These are phyloP conservation scores for Candida taoyuanica DNA, from an alignment of 805 yeast genomes.

Conservation along the genomic window DNA sequence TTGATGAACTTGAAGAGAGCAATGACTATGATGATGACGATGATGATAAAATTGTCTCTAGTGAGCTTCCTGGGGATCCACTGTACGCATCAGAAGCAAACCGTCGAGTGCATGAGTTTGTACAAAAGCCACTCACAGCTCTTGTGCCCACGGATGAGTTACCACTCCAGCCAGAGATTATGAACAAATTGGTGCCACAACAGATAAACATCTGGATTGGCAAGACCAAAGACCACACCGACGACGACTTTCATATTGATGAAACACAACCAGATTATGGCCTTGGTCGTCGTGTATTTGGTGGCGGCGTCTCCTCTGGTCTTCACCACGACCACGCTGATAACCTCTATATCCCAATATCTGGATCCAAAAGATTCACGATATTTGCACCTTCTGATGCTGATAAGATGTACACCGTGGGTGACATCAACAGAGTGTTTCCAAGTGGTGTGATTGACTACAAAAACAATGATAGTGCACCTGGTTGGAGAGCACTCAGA, in stretches of 20 bases:
- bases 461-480: slow-evolving; percentile 46
- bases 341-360: slow-evolving; percentile 57
- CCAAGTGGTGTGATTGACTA: slow-evolving; percentile 69
- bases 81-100: slow-evolving; percentile 32
- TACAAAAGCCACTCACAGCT: slow-evolving; percentile 59
- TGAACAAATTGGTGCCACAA: slow-evolving; percentile 49
- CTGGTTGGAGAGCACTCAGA: slow-evolving; percentile 56
- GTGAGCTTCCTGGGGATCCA: slow-evolving; percentile 24
- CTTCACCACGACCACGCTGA: slow-evolving; percentile 81
- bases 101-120: slow-evolving; percentile 43
- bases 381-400: slow-evolving; percentile 63
- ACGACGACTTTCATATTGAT: slow-evolving; percentile 16
- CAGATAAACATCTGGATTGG: slow-evolving; percentile 79
- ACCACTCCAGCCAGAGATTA: slow-evolving; percentile 40
- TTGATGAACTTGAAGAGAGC: slow-evolving; percentile 33
- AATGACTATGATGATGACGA: slow-evolving; percentile 19
- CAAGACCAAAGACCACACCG: slow-evolving; percentile 17
- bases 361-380: slow-evolving; percentile 64
- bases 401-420: slow-evolving; percentile 55
- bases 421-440: slow-evolving; percentile 47
- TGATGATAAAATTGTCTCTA: slow-evolving; percentile 12
- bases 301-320: slow-evolving; percentile 63
- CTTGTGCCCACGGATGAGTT: slow-evolving; percentile 28
- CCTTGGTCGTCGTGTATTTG: slow-evolving; percentile 53
- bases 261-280: slow-evolving; percentile 29